Evolutionary conservation across 768 basidiomycete species (phyloP), one percentile per base, ranked within the genome.

Genomic region (Hemileccinum impolitum): DNA sequence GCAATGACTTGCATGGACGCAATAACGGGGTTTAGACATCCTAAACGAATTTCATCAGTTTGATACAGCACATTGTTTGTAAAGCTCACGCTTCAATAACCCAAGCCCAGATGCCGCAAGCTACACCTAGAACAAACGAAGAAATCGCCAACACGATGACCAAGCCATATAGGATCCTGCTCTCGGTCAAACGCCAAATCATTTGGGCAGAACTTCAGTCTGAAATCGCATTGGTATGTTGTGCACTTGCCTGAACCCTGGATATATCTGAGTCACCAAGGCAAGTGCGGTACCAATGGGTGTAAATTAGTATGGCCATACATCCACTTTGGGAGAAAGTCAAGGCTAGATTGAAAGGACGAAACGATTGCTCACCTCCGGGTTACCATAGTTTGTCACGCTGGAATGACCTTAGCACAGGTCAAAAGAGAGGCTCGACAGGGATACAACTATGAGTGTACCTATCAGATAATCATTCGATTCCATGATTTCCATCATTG

Each of bases 221-320:
- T 25, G 15, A 3, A 25, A 13, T 30, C 2, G n/a, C 0, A 3
- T 39, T 18, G 6, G 32, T 12, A 19, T 12, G 12, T 5, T 31
- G 9, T 28, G 43, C 15, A 48, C 70, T 23, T 47, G 72, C 77
- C 77, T 72, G 58, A 74, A 67, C 3, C 67, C 72, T 32, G 79
- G 65, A 62, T 77, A 79, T 34, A 64, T 47, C 51, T 80, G 79
- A 0, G 78, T 76, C 18, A 78, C 65, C n/a, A 79, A 57, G 0
- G 77, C 78, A 2, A 76, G 54, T 1, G 76, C 64, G 6, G 73
- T 77, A 6, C 73, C 75, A 17, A 71, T 62, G 5, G 78, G 74
- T 0, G 78, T 80, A 50, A 79, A 76, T 3, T 74, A 71, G 35
- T 78, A 75, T 4, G 73, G 74, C 77, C 78, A 80, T 25, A 62